phyloP scores from a whole-genome alignment of 2,329 filamentous ascomycete genomes.

The Nigrospora sphaerica region DNA sequence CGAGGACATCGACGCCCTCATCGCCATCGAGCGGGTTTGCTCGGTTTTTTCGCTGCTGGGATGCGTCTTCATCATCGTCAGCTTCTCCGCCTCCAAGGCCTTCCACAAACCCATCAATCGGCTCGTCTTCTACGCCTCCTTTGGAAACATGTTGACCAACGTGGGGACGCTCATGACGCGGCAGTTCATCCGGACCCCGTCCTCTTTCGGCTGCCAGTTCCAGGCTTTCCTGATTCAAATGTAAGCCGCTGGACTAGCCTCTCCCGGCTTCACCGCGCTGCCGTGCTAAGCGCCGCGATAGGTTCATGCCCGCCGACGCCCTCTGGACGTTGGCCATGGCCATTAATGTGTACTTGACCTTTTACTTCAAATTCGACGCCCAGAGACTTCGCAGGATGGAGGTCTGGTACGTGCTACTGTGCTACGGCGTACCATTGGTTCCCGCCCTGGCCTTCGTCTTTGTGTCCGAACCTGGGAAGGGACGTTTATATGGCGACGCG shows the following conservation, averaged over 20 bases:
- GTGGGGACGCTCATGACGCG: constrained; percentile 68
- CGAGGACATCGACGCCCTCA: constrained; percentile 26
- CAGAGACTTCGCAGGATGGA: constrained; percentile 59
- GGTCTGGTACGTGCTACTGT: constrained; percentile 59
- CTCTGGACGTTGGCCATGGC: constrained; percentile 79
- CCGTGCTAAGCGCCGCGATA: constrained; percentile 21
- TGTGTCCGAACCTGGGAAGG: constrained; percentile 41
- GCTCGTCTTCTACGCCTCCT: constrained; percentile 75
- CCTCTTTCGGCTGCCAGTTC: constrained; percentile 56
- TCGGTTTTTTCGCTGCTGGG: constrained; percentile 67
- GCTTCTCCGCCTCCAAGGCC: constrained; percentile 58
- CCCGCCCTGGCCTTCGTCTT: constrained; percentile 64
- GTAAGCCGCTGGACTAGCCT: constrained; percentile 36
- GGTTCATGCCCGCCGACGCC: constrained; percentile 72
- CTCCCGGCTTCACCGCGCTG: too few relatives aligned
- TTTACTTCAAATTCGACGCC: constrained; percentile 67
- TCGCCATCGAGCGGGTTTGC: constrained; percentile 57
- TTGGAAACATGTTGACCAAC: constrained; percentile 74
- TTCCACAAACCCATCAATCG: constrained; percentile 87
- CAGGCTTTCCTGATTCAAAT: constrained; percentile 79
- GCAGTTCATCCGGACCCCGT: constrained; percentile 42
- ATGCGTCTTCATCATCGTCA: constrained; percentile 63
- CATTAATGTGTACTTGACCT: constrained; percentile 74
- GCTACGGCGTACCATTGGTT: constrained; percentile 68
- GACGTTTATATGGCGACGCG: constrained; percentile 66